Conservation (phyloP, 2,329 filamentous ascomycete species). For the Remersonia thermophila region DNA sequence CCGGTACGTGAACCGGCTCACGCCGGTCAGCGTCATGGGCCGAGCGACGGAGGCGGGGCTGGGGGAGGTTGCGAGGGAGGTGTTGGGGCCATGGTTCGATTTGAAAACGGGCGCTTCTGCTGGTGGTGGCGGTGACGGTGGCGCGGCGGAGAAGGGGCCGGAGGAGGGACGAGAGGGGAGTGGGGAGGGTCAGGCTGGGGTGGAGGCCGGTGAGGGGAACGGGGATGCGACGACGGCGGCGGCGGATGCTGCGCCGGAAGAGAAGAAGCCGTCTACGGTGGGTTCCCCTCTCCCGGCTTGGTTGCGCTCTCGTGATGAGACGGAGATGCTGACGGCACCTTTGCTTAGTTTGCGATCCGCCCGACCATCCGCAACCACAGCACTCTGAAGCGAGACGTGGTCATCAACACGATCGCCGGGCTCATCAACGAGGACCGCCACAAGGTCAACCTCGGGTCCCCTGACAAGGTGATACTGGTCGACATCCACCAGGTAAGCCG, state of each 20-base stretch:
- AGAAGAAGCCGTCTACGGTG: slow-evolving; percentile 25
- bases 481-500: slow-evolving; percentile 63
- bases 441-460: slow-evolving; percentile 64
- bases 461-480: slow-evolving; percentile 67
- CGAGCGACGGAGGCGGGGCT: slow-evolving; percentile 60
- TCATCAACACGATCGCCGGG: slow-evolving; percentile 60
- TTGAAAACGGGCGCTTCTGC: no score
- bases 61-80: slow-evolving; percentile 48
- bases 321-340: no score
- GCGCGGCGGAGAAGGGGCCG: slow-evolving; percentile 2
- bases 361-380: slow-evolving; percentile 65
- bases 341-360: slow-evolving; percentile 66
- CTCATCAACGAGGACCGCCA: slow-evolving; percentile 51
- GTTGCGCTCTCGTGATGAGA: no score
- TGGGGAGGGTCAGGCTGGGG: no score
- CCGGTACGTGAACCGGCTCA: slow-evolving; percentile 47
- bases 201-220: no score
- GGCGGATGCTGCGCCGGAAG: no score
- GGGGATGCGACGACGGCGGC: no score
- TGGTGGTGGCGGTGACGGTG: slow-evolving; percentile 3
- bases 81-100: slow-evolving; percentile 52
- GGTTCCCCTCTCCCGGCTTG: slow-evolving; percentile 20
- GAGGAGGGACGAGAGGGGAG: background rate
- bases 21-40: slow-evolving; percentile 39
- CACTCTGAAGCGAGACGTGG: slow-evolving; percentile 50